Base-by-base conservation (phyloP, 2,329 filamentous ascomycete genomes). In the Lizonia empirigonia region DNA sequence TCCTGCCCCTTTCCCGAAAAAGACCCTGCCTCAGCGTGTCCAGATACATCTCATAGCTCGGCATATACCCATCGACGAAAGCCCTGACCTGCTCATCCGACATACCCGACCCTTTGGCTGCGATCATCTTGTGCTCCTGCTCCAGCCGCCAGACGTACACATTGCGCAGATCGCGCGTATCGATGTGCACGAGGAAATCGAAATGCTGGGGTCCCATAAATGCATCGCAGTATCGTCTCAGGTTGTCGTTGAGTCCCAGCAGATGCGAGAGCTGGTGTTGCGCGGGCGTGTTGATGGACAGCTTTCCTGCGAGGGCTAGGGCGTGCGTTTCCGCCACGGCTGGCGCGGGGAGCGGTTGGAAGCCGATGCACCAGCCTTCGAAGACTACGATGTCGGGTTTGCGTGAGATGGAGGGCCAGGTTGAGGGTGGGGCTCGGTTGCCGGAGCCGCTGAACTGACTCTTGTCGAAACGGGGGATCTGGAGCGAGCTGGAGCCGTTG, bases 321-420 rank as follows among this genome's bases (percentile, higher is more conserved):
- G 77, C 74, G 71, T 83, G 83, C 54, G 80, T 82, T 67, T 78
- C 76, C 60, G 79, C 79, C 3, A 85, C 70, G 22, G 80, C 78
- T 4, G 83, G 70, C 5, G 81, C 78, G n/a, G 75, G 63, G 10
- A 92, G 72, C 0, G 87, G 73, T 5, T 86, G 84, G 75, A 96
- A 96, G 2, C 91, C 92, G 10, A 96, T 85, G 71, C 88, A 94
- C 92, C 91, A 96, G 15, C 92, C 91, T 72, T 97, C 91, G 57
- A 96, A 86, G 42, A 96, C 83, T 18, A 96, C 81, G 6, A 93
- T 84, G 42, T 82, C 79, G 2, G 84, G 74, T n/a, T 72, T 77
- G 2, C 70, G 74, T 59, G 85, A 84, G 52, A 87, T 79, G 12
- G 67, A 66, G 20, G 79, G 75, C 89, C 91, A 95, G 37, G 80